Base-by-base conservation (phyloP, 768 basidiomycete species). In the Collybiopsis luxurians region DNA sequence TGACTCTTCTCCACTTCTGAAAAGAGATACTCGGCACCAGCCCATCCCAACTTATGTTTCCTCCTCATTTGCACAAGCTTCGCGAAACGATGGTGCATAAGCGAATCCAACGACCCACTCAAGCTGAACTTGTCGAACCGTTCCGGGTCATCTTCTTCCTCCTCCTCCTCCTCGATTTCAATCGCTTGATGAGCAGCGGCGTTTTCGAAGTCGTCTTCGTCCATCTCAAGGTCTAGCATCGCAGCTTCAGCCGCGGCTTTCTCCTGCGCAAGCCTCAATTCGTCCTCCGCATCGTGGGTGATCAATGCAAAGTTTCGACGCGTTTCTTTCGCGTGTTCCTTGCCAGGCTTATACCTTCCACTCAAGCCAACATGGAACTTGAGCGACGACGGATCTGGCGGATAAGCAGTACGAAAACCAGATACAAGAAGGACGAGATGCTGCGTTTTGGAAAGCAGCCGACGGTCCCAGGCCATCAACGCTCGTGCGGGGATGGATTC, bases 391-490 rank as follows among this genome's bases (percentile, higher is more conserved):
- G 28, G 27, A 17, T 45, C 43, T 2, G 80, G 68, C n/a, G 85
- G 86, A 69, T 86, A 84, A 46, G 75, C 62, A 2, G 79, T 76
- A 21, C 72, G 69, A 56, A 82, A 73, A 6, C 85, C 82, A 17
- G 81, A 81, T 15, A 89, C 81, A 26, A 89, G 75, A n/a, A 90
- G 77, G 4, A 81, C 82, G 46, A 90, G 73, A 69, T 87, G 75
- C 21, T 81, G 80, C 12, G 79, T 71, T 28, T 77, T 75, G 4
- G 81, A 74, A 21, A 89, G 74, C 4, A 90, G 76, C 9, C 79
- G 79, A 13, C 81, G 75, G 63, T 90, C 89, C 89, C 89, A 90
- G 23, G 87, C 87, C 69, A 87, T 80, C 30, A 90, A 72, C 10
- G 86, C 87, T 36, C 83, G 82, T 2, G 85, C 77, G 11, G 86